Percentiles rank a stretch among this genome's conserved stretches.
phyloP scores from a whole-genome alignment of 2,329 filamentous ascomycete species.

The Neofusicoccum parvum region DNA sequence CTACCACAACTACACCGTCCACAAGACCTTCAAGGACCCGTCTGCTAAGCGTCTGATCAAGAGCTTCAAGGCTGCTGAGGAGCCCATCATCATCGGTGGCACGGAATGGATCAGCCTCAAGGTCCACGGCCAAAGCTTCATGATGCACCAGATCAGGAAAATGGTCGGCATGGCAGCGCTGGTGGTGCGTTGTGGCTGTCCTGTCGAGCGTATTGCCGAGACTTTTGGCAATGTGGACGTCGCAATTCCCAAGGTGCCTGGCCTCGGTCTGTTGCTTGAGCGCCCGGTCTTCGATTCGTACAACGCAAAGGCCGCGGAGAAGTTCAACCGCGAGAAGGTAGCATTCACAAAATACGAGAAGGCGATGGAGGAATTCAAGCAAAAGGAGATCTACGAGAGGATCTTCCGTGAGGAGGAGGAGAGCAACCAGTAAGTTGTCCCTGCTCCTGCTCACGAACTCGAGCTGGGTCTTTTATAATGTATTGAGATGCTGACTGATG shows the following conservation, averaged over 20 bases:
- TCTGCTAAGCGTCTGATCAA: slow-evolving; percentile 90
- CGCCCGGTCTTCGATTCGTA: slow-evolving; percentile 89
- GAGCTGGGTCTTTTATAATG: too few species aligned
- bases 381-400: slow-evolving; percentile 84
- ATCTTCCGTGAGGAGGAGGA: slow-evolving; percentile 90
- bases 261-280: slow-evolving; percentile 84
- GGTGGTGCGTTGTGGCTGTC: slow-evolving; percentile 80
- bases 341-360: slow-evolving; percentile 78
- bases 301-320: slow-evolving; percentile 70
- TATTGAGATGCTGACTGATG: slow-evolving; percentile 23
- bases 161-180: slow-evolving; percentile 95
- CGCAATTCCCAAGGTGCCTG: slow-evolving; percentile 91
- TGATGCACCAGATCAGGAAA: slow-evolving; percentile 99
- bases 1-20: slow-evolving; percentile 97
- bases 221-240: slow-evolving; percentile 73
- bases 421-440: slow-evolving; percentile 73
- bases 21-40: slow-evolving; percentile 78
- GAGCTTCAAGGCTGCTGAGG: slow-evolving; percentile 74
- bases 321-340: slow-evolving; percentile 67
- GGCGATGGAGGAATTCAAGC: slow-evolving; percentile 85
- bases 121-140: slow-evolving; percentile 97
- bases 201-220: slow-evolving; percentile 69
- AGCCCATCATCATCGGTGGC: slow-evolving; percentile 75
- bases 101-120: slow-evolving; percentile 96
- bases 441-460: background rate